phyloP scores from a whole-genome alignment of 106 monocot genomes.

The Narthecium ossifragum region DNA sequence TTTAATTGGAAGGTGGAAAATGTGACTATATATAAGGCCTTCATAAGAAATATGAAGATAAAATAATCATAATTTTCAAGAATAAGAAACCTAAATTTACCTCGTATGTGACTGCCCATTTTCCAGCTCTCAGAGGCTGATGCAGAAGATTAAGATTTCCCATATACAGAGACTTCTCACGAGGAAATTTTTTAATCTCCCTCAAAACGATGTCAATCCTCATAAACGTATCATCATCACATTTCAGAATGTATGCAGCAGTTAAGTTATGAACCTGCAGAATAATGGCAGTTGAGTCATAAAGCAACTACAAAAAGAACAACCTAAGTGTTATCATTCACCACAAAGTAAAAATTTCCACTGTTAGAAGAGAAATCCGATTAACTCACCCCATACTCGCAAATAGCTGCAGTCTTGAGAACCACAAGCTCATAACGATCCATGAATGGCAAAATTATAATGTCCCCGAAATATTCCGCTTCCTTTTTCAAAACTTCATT shows the following conservation, averaged over 20 bases:
- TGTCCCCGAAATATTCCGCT: constrained; percentile 86
- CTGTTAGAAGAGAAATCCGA: background rate
- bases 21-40: no score
- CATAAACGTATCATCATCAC: constrained; percentile 95
- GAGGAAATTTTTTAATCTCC: constrained; percentile 26
- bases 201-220: constrained; percentile 68
- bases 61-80: background rate
- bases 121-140: constrained; percentile 84
- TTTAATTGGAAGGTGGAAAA: no score
- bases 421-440: constrained; percentile 95
- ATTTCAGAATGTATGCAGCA: constrained; percentile 87
- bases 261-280: constrained; percentile 58
- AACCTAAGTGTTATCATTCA: no score
- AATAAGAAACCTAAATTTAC: no score
- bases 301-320: no score
- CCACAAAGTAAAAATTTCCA: no score
- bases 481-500: constrained; percentile 82
- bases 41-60: background rate
- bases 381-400: constrained; percentile 77
- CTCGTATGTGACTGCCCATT: constrained; percentile 95
- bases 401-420: constrained; percentile 88
- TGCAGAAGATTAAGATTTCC: constrained; percentile 88
- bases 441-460: constrained; percentile 90
- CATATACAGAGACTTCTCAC: constrained; percentile 61
- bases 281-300: no score